Base-by-base conservation (phyloP, 2,329 filamentous ascomycete species). In the Cordyceps tenuipes region DNA sequence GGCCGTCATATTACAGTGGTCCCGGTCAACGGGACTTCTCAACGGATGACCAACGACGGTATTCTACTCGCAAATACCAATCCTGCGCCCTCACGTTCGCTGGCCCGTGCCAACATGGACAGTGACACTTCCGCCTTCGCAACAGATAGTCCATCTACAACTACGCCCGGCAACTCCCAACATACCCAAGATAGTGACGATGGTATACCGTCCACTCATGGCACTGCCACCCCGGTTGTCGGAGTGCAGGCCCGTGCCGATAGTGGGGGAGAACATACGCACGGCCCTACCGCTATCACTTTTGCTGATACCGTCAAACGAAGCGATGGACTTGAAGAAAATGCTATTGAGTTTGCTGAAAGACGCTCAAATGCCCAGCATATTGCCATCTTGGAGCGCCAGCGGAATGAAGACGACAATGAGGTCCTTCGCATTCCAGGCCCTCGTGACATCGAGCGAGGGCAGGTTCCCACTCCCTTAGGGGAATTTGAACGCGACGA, bases 341-440 rank as follows among this genome's bases (percentile, higher is more conserved):
- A 78, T 12, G 65, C 72, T 10, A 70, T 74, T n/a, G 75, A 79
- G 57, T 65, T 78, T 23, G 75, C 74, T 55, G 76, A 87, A 10
- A 82, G 82, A 0, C 66, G 68, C 41, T 78, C 81, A 39, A 80
- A 88, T 49, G 88, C 91, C 59, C 88, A 92, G 63, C 90, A 96
- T 68, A 95, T 97, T 68, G 89, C 89, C 6, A 94, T 97, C 67
- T 72, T 97, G 15, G 85, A 96, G 71, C 87, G 88, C 36, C 93
- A 97, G 71, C 84, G 91, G 43, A 87, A 90, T 60, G 84, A 85
- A 63, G 86, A 89, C 60, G 87, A 85, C 57, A 58, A 62, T 49
- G 85, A 86, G 39, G 85, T 91, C 0, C 76, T 97, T 48, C 87
- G 91, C 46, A 97, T 99, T 66, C 94, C 94, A 0, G 92, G 92